A percentile compares a stretch with the other conserved stretches of the same genome.
Conservation (phyloP, 371 early-diverging fungal species). For the Synchytrium microbalum region DNA sequence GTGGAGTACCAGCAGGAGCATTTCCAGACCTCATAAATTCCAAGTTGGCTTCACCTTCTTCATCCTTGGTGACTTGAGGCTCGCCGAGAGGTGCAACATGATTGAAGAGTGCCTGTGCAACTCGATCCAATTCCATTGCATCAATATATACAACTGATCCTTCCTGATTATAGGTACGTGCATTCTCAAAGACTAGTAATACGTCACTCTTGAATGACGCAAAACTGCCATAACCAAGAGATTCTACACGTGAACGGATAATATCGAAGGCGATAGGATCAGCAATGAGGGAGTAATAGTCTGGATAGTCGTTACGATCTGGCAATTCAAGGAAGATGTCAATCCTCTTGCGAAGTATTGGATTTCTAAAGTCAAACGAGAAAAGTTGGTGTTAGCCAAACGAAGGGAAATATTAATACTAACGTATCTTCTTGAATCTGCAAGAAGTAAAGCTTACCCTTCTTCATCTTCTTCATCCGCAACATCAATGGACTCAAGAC, state of each 20-base stretch:
- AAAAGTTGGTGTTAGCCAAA: slow-evolving; percentile 3
- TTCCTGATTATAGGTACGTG: slow-evolving; percentile 67
- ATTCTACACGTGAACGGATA: slow-evolving; percentile 28
- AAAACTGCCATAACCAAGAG: slow-evolving; percentile 42
- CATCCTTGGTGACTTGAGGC: neutral
- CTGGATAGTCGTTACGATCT: slow-evolving; percentile 27
- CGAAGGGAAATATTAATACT: slow-evolving; percentile 3
- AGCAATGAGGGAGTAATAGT: slow-evolving; percentile 47
- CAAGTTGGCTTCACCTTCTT: neutral
- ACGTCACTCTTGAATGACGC: slow-evolving; percentile 57
- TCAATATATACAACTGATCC: slow-evolving; percentile 70
- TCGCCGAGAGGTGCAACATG: neutral
- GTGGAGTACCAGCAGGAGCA: neutral
- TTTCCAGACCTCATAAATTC: neutral
- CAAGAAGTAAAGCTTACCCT: neutral
- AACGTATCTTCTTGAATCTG: too few relatives aligned
- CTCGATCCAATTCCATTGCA: slow-evolving; percentile 46
- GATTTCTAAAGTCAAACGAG: slow-evolving; percentile 5
- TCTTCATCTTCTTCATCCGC: neutral
- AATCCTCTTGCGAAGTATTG: slow-evolving; percentile 12
- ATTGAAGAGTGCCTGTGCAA: neutral
- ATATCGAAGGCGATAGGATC: slow-evolving; percentile 47
- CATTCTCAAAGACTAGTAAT: slow-evolving; percentile 67
- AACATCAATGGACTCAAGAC: neutral
- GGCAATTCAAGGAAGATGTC: slow-evolving; percentile 33